These are phyloP conservation scores for Oryza meridionalis DNA, from an alignment of 176 grass and related monocot genomes.

Conservation along the genomic window DNA sequence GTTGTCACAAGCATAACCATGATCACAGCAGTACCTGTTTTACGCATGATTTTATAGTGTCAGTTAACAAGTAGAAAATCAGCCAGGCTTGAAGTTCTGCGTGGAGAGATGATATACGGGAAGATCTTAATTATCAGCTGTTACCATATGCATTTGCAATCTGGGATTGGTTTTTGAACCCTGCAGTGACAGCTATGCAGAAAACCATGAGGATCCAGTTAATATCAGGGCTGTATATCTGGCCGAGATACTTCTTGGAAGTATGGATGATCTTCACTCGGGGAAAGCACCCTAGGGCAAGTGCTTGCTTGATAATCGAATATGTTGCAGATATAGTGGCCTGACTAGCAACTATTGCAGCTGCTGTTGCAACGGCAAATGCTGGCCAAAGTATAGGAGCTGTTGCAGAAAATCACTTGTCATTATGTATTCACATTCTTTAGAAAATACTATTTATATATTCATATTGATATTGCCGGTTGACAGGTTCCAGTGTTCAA, in stretches of 20 bases:
- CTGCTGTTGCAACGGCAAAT: conserved; percentile 70
- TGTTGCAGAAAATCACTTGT: conserved; percentile 32
- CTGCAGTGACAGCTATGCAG: conserved; percentile 78
- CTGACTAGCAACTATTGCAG: conserved; percentile 89
- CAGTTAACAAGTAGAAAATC: conserved; percentile 2
- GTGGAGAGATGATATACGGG: neutral
- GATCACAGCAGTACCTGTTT: conserved; percentile 86
- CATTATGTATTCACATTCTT: neutral
- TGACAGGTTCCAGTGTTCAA: neutral
- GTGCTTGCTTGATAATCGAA: conserved; percentile 89
- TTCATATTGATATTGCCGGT: neutral
- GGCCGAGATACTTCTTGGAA: conserved; percentile 75
- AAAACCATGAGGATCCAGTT: conserved; percentile 88
- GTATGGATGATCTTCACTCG: conserved; percentile 87
- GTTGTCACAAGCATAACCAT: conserved; percentile 93
- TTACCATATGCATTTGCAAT: conserved; percentile 97
- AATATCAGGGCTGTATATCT: conserved; percentile 94
- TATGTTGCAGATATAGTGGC: conserved; percentile 87
- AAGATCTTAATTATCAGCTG: neutral
- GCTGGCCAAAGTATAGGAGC: conserved; percentile 75
- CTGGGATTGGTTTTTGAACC: conserved; percentile 65
- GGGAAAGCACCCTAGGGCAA: conserved; percentile 87
- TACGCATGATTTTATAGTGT: conserved; percentile 6
- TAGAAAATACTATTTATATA: no score
- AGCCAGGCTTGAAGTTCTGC: neutral